These are phyloP conservation scores for Diacronema lutheri DNA, from an alignment of 78 protist genomes.

Conservation along the genomic window DNA sequence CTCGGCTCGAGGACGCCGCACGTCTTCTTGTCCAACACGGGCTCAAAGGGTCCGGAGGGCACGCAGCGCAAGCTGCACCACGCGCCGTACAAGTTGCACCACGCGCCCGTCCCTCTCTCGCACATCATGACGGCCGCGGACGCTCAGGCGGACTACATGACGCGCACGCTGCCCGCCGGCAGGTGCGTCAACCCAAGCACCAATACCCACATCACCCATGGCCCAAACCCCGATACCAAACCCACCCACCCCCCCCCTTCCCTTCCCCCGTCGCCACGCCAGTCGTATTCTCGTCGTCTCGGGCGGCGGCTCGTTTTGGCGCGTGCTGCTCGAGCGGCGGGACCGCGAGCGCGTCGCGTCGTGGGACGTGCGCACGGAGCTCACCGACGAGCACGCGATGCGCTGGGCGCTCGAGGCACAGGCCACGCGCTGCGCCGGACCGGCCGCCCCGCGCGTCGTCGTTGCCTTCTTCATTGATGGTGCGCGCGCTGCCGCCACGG, in stretches of 20 bases:
- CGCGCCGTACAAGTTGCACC: neutral
- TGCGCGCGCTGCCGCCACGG: neutral
- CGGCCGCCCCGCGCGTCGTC: neutral
- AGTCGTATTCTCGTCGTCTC: neutral
- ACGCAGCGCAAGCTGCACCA: neutral
- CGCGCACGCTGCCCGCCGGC: neutral
- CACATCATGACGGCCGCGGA: neutral
- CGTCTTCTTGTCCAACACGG: neutral
- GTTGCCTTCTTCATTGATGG: neutral
- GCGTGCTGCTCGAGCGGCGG: neutral
- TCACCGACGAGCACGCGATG: neutral
- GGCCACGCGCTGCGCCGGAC: neutral
- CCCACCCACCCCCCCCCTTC: too few species aligned
- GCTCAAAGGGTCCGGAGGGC: neutral
- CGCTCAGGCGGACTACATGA: neutral
- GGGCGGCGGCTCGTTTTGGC: neutral
- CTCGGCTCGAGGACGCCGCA: neutral
- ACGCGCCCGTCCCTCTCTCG: neutral
- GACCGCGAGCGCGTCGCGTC: neutral
- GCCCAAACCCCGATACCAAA: too few species aligned
- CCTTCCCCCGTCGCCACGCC: too few species aligned
- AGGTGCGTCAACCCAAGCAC: too few species aligned
- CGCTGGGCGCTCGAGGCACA: neutral
- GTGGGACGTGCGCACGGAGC: neutral
- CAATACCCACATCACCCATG: too few species aligned